Conservation (phyloP, 2,329 filamentous ascomycete species). For the Trichophyton simii region DNA sequence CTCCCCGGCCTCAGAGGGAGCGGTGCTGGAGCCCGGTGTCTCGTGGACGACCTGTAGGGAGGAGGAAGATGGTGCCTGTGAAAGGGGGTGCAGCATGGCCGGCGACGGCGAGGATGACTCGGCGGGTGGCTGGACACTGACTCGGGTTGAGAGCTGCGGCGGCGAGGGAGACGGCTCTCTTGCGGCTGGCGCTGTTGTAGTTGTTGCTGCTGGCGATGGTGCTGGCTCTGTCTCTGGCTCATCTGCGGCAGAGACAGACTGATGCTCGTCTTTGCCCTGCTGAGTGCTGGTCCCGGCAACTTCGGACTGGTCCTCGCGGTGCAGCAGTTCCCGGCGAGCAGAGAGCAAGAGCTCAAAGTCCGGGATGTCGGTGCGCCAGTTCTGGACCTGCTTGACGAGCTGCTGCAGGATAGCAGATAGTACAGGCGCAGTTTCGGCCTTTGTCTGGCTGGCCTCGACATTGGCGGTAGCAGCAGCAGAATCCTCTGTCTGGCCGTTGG, state of each 20-base stretch:
- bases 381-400: slow-evolving; percentile 50
- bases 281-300: neutral
- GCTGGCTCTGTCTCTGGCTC: neutral
- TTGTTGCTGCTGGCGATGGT: neutral
- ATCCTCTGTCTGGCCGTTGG: neutral
- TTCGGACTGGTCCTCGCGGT: slow-evolving; percentile 19
- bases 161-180: neutral
- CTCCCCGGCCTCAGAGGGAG: neutral
- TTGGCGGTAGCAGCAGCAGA: neutral
- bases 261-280: no score
- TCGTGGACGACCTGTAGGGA: slow-evolving; percentile 15
- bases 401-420: slow-evolving; percentile 47
- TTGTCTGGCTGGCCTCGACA: slow-evolving; percentile 12
- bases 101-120: neutral
- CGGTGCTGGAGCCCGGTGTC: neutral
- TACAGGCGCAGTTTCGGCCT: slow-evolving; percentile 19
- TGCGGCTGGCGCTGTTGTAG: neutral
- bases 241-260: neutral
- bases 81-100: neutral
- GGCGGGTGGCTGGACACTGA: neutral
- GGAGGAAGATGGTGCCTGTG: neutral
- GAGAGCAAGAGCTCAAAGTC: slow-evolving; percentile 60
- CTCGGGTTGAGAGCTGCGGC: neutral
- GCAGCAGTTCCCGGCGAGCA: slow-evolving; percentile 39
- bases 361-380: slow-evolving; percentile 52